These are phyloP conservation scores for Aquilaria malaccensis DNA, from an alignment of 345 rosid genomes.

Conservation along the genomic window DNA sequence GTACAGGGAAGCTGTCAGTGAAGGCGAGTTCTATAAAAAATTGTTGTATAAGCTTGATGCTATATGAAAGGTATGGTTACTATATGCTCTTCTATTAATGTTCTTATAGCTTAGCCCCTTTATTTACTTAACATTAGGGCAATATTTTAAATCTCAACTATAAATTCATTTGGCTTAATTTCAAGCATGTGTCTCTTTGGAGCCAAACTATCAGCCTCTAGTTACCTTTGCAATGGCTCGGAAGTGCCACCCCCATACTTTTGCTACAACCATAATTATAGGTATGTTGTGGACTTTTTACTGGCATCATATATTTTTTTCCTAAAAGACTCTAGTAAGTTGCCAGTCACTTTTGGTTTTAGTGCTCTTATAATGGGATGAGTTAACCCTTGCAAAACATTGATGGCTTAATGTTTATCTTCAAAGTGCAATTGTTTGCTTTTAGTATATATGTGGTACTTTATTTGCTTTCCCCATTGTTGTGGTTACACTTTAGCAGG, in stretches of 20 bases:
- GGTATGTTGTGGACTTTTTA: conserved; percentile 45
- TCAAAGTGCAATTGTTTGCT: too few relatives aligned
- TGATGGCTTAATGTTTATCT: too few relatives aligned
- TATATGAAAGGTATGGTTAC: conserved; percentile 65
- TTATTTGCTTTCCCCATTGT: too few relatives aligned
- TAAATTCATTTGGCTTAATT: background rate
- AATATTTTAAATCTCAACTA: background rate
- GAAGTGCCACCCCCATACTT: conserved; percentile 92
- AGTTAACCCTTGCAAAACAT: too few relatives aligned
- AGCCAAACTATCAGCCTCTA: conserved; percentile 97
- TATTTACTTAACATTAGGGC: background rate
- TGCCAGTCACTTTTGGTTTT: too few relatives aligned
- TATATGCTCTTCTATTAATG: background rate
- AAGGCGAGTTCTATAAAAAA: conserved; percentile 85
- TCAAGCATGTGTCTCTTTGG: conserved; percentile 93
- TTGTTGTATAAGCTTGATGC: conserved; percentile 93
- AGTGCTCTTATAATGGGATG: too few relatives aligned
- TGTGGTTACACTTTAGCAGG: too few relatives aligned
- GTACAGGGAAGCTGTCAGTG: conserved; percentile 92
- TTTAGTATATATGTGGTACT: too few relatives aligned
- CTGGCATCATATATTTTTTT: too few relatives aligned
- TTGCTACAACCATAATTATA: conserved; percentile 78
- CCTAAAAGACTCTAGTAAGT: too few relatives aligned
- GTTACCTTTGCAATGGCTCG: conserved; percentile 98
- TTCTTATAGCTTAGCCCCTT: background rate